Conservation (phyloP, 768 basidiomycete species). For the Suillus plorans region DNA sequence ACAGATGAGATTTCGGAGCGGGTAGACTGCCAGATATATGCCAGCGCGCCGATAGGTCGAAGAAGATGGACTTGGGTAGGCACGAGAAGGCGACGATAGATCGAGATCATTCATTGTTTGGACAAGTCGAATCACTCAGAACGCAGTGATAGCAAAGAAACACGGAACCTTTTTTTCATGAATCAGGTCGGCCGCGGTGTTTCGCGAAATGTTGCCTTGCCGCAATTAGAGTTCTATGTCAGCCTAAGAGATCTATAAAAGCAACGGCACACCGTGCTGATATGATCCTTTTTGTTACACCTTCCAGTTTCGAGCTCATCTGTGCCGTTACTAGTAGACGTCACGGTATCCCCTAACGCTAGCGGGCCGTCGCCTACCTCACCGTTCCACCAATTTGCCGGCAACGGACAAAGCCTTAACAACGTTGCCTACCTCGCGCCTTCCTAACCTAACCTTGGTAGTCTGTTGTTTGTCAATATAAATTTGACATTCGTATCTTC, state of each 20-base stretch:
- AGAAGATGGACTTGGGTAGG: conserved; percentile 22
- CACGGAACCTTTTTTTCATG: conserved; percentile 26
- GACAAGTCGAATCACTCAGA: conserved; percentile 27
- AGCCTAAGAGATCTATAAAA: conserved; percentile 31
- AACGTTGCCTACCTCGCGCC: conserved; percentile 4
- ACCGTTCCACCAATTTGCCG: conserved; percentile 11
- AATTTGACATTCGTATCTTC: conserved; percentile 4
- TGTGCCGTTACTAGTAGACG: conserved; percentile 5
- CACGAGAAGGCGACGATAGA: conserved; percentile 32
- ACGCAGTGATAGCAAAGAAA: conserved; percentile 29
- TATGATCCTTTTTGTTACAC: conserved; percentile 10
- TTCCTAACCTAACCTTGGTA: conserved; percentile 8
- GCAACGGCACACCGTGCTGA: conserved; percentile 13
- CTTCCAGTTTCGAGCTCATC: conserved; percentile 17
- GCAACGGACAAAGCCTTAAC: conserved; percentile 7
- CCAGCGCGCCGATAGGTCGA: conserved; percentile 41
- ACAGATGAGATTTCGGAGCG: conserved; percentile 45
- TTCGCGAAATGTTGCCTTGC: conserved; percentile 20
- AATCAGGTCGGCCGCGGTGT: conserved; percentile 31
- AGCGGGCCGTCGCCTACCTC: conserved; percentile 4
- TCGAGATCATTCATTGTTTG: conserved; percentile 27
- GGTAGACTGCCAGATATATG: conserved; percentile 36
- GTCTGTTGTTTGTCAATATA: conserved; percentile 3
- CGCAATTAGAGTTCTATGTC: conserved; percentile 31
- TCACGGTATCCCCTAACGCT: conserved; percentile 2